These are phyloP conservation scores for Tetrapyrgos nigripes DNA, from an alignment of 1,284 basidiomycete genomes.

Conservation along the genomic window DNA sequence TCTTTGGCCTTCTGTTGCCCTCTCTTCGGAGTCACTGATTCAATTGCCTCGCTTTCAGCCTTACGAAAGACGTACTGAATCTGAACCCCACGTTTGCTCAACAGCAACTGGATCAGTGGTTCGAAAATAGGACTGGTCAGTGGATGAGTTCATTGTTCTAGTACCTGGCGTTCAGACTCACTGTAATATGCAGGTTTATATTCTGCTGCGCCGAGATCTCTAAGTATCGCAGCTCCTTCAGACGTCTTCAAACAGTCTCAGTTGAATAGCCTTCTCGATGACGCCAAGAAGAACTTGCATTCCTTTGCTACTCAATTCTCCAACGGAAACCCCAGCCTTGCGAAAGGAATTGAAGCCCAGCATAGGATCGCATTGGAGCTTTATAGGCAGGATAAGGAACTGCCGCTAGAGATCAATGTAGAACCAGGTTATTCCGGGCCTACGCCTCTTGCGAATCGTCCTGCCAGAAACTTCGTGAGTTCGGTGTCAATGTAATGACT, in stretches of 20 bases:
- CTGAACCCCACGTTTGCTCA: slow-evolving; percentile 26
- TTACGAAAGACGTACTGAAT: slow-evolving; percentile 32
- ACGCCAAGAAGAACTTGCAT: slow-evolving; percentile 25
- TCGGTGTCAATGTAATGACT: background rate
- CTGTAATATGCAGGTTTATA: slow-evolving; percentile 25
- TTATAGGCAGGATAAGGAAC: slow-evolving; percentile 28
- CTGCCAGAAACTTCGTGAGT: slow-evolving; percentile 24
- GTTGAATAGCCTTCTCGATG: slow-evolving; percentile 22
- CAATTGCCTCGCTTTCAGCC: slow-evolving; percentile 15
- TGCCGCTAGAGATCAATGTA: slow-evolving; percentile 32
- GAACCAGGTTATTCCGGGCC: slow-evolving; percentile 37
- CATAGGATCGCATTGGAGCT: slow-evolving; percentile 29
- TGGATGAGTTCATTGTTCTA: background rate
- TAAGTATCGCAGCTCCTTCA: slow-evolving; percentile 33
- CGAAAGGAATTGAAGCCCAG: slow-evolving; percentile 35
- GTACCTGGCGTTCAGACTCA: background rate
- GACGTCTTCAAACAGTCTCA: slow-evolving; percentile 26
- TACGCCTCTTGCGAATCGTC: slow-evolving; percentile 23
- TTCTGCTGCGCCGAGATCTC: slow-evolving; percentile 32
- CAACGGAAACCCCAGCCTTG: slow-evolving; percentile 35
- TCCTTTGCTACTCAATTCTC: slow-evolving; percentile 33
- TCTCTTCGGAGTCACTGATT: background rate
- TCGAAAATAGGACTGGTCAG: slow-evolving; percentile 33
- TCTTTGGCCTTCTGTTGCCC: background rate
- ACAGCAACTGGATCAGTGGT: slow-evolving; percentile 33